phyloP scores from a whole-genome alignment of 1,284 basidiomycete genomes.

The Ustanciosporium gigantosporum region DNA sequence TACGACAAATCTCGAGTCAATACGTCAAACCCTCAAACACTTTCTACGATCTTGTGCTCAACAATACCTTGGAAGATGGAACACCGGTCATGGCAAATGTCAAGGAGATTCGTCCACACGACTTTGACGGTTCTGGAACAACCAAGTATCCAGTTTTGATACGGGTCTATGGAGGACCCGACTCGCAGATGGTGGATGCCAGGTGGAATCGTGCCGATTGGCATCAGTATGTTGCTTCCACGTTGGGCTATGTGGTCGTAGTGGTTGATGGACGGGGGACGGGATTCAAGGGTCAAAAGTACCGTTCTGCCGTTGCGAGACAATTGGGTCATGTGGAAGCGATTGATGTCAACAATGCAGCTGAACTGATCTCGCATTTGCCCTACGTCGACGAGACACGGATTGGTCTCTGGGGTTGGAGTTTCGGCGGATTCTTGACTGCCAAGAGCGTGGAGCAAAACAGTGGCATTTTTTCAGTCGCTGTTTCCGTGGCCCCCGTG shows the following conservation, averaged over 20 bases:
- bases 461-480: slow-evolving; percentile 81
- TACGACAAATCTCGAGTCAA: slow-evolving; percentile 72
- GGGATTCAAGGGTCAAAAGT: slow-evolving; percentile 78
- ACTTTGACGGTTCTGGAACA: slow-evolving; percentile 87
- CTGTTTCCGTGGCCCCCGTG: slow-evolving; percentile 77
- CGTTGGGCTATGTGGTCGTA: slow-evolving; percentile 82
- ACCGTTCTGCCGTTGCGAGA: slow-evolving; percentile 81
- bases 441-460: slow-evolving; percentile 65
- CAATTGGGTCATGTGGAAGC: slow-evolving; percentile 86
- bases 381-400: slow-evolving; percentile 77
- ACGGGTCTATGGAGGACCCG: slow-evolving; percentile 78
- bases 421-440: slow-evolving; percentile 51
- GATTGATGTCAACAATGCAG: slow-evolving; percentile 82
- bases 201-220: slow-evolving; percentile 64
- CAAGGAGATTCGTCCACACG: slow-evolving; percentile 83
- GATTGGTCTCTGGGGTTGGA: slow-evolving; percentile 71
- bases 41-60: slow-evolving; percentile 55
- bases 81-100: slow-evolving; percentile 73
- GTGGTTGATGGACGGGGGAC: slow-evolving; percentile 91
- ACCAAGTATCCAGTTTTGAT: slow-evolving; percentile 82
- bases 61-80: slow-evolving; percentile 21
- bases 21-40: slow-evolving; percentile 75
- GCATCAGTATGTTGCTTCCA: slow-evolving; percentile 82
- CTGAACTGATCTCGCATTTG: slow-evolving; percentile 64
- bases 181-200: slow-evolving; percentile 65